These are phyloP conservation scores for Lactarius evosmus DNA, from an alignment of 768 basidiomycete species.

Conservation along the genomic window DNA sequence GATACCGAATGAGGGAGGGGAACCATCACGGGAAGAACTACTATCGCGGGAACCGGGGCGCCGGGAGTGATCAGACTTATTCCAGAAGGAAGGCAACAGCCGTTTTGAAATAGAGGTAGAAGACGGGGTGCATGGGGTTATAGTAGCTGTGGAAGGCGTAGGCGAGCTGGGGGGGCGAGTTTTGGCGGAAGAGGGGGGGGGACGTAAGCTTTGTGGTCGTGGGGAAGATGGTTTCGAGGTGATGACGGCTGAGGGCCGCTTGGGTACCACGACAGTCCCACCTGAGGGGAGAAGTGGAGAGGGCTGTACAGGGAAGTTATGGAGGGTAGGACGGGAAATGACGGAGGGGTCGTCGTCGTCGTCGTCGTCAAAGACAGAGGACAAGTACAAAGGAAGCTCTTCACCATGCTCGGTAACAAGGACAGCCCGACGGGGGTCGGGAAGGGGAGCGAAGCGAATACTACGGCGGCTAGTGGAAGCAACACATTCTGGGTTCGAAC, in stretches of 20 bases:
- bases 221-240: background rate
- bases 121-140: conserved; percentile 13
- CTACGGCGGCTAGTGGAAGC: conserved; percentile 30
- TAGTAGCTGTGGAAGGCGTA: conserved; percentile 19
- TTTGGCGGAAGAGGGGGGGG: conserved; percentile 1
- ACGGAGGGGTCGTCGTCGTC: conserved; percentile 31
- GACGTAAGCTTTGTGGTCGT: background rate
- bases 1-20: conserved; percentile 8
- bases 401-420: conserved; percentile 42
- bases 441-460: conserved; percentile 85
- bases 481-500: conserved; percentile 2
- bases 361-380: conserved; percentile 34
- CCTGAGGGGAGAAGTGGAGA: conserved; percentile 26
- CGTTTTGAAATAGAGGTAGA: conserved; percentile 18
- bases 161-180: conserved; percentile 13
- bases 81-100: conserved; percentile 26
- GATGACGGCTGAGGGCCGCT: background rate
- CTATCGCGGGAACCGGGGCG: conserved; percentile 53
- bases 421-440: conserved; percentile 62
- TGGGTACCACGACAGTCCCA: conserved; percentile 9
- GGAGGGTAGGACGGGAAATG: conserved; percentile 30
- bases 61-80: conserved; percentile 46
- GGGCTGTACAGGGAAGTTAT: conserved; percentile 18
- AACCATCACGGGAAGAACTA: conserved; percentile 46
- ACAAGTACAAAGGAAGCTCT: conserved; percentile 39